Conservation (phyloP, 2,329 filamentous ascomycete genomes). For the Epichloe festucae region DNA sequence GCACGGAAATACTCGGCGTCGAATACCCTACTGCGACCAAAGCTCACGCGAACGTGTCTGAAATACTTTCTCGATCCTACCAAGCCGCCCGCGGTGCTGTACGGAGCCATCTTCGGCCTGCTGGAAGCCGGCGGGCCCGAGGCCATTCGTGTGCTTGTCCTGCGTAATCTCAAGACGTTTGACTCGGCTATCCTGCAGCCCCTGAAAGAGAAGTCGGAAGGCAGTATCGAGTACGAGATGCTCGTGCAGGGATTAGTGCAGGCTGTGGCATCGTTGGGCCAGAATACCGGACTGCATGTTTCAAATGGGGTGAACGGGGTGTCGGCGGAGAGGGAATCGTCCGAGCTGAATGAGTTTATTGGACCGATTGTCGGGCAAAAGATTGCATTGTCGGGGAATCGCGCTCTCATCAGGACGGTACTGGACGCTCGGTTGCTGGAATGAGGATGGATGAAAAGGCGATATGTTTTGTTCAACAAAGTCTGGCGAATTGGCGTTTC, state of each 20-base stretch:
- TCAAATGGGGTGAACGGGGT: constrained; percentile 29
- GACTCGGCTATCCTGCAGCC: constrained; percentile 40
- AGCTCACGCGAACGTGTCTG: constrained; percentile 83
- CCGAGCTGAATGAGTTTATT: constrained; percentile 40
- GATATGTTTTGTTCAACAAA: neutral
- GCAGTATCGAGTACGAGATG: constrained; percentile 39
- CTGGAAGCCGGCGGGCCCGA: constrained; percentile 59
- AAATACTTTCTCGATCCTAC: constrained; percentile 84
- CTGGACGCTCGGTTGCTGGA: constrained; percentile 43
- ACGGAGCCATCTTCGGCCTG: constrained; percentile 74
- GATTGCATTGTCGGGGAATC: constrained; percentile 32
- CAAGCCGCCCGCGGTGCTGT: constrained; percentile 73
- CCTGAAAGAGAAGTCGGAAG: constrained; percentile 37
- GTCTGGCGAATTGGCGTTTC: constrained; percentile 4
- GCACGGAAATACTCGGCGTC: constrained; percentile 68
- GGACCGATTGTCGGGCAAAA: constrained; percentile 40
- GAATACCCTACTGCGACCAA: constrained; percentile 71
- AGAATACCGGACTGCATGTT: constrained; percentile 16
- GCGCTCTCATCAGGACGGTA: constrained; percentile 34
- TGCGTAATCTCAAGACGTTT: constrained; percentile 43
- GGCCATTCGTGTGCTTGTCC: constrained; percentile 41
- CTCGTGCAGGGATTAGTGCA: constrained; percentile 43
- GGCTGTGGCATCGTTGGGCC: constrained; percentile 33
- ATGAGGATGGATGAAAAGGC: constrained; percentile 6
- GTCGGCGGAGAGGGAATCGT: constrained; percentile 23